phyloP scores from a whole-genome alignment of 1,284 basidiomycete genomes.

The Meira nashicola region DNA sequence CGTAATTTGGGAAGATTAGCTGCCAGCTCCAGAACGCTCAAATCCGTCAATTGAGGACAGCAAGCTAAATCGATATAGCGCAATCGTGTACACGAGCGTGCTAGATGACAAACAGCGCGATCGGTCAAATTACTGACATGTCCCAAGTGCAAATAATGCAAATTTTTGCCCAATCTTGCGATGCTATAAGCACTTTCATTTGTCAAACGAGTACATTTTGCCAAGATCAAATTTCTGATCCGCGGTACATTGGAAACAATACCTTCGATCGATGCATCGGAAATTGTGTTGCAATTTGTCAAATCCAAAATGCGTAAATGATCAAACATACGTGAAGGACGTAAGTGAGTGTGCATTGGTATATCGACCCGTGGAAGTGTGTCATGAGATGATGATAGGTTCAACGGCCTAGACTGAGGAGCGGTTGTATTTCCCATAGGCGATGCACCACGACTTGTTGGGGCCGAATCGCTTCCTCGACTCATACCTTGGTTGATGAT shows the following conservation, averaged over 20 bases:
- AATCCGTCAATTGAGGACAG: constrained; percentile 85
- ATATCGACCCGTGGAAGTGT: constrained; percentile 13
- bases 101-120: constrained; percentile 74
- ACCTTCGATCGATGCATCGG: constrained; percentile 84
- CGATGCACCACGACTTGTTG: constrained; percentile 27
- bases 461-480: constrained; percentile 25
- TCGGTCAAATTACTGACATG: constrained; percentile 85
- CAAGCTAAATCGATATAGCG: constrained; percentile 96
- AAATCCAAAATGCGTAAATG: constrained; percentile 56
- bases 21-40: constrained; percentile 86
- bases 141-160: constrained; percentile 93
- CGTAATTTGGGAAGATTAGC: constrained; percentile 78
- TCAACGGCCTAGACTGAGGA: not conserved
- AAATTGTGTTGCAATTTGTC: constrained; percentile 74
- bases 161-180: constrained; percentile 76
- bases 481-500: not conserved
- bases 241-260: constrained; percentile 81
- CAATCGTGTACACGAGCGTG: constrained; percentile 81
- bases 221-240: constrained; percentile 84
- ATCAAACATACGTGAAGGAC: constrained; percentile 27
- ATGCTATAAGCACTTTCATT: constrained; percentile 81
- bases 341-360: constrained; percentile 10
- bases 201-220: constrained; percentile 82
- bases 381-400: not conserved
- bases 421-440: constrained; percentile 9